phyloP scores from a whole-genome alignment of 202 grass and related monocot genomes.

The Schoenoplectus tabernaemontani region DNA sequence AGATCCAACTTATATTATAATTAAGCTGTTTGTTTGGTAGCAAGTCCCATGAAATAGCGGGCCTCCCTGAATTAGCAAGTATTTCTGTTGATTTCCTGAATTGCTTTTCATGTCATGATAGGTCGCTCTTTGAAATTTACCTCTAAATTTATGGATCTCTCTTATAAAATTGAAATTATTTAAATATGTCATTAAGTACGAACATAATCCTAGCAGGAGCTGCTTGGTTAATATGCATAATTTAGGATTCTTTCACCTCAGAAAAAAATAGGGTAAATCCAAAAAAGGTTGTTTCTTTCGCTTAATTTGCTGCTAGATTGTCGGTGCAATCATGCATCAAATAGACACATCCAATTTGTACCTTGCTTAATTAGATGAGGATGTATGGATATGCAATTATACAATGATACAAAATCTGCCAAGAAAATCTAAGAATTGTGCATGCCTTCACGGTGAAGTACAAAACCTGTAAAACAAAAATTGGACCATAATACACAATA shows the following conservation, averaged over 20 bases:
- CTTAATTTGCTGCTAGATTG: background rate
- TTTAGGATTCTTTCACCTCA: background rate
- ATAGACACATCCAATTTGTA: background rate
- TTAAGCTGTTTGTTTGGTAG: slow-evolving; percentile 4
- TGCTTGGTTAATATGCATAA: no score
- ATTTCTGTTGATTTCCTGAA: background rate
- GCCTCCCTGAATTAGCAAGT: background rate
- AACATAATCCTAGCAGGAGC: background rate
- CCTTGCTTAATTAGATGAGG: background rate
- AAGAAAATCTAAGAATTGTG: background rate
- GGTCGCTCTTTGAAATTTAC: background rate
- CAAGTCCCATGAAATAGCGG: background rate
- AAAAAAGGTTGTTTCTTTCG: background rate
- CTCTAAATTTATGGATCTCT: background rate
- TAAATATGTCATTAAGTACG: background rate
- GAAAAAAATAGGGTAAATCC: background rate
- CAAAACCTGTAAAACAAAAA: background rate
- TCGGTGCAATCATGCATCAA: slow-evolving; percentile 12
- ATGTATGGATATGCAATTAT: background rate
- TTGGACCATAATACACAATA: background rate
- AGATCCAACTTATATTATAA: background rate
- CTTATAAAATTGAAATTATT: background rate
- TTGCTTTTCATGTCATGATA: background rate
- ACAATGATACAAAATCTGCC: background rate
- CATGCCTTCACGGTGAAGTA: background rate